Conservation (phyloP, 257 asterid genomes). For the Fraxinus pennsylvanica region DNA sequence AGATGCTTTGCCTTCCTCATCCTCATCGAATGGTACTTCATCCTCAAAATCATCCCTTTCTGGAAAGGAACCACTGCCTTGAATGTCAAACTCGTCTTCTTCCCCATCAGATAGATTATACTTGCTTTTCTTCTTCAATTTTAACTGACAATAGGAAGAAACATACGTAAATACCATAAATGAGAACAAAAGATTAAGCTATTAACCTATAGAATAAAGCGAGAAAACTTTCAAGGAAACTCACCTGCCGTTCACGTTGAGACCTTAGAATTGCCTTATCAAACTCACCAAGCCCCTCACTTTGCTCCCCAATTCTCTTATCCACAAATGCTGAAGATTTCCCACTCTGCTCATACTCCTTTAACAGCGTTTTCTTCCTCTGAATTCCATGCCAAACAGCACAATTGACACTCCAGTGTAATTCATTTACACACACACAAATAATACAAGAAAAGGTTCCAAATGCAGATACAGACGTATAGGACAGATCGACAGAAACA, state of each 20-base stretch:
- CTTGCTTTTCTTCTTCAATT: conserved; percentile 65
- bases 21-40: conserved; percentile 63
- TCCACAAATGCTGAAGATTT: conserved; percentile 80
- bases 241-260: conserved; percentile 83
- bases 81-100: conserved; percentile 74
- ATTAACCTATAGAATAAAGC: background rate
- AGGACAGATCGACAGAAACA: too few relatives aligned
- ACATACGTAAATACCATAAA: background rate
- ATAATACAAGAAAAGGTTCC: too few relatives aligned
- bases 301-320: conserved; percentile 85
- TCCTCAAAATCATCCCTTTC: conserved; percentile 89
- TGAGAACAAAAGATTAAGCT: background rate
- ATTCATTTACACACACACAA: too few relatives aligned
- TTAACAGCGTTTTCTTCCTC: conserved; percentile 86
- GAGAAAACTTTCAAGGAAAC: conserved; percentile 3
- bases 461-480: too few relatives aligned
- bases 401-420: background rate
- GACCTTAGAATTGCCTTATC: conserved; percentile 86
- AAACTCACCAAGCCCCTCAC: conserved; percentile 78
- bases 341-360: conserved; percentile 78
- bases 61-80: conserved; percentile 39
- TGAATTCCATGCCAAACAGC: conserved; percentile 41
- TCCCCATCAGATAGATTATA: conserved; percentile 89
- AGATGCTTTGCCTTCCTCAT: conserved; percentile 44
- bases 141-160: conserved; percentile 46